Percentiles rank a stretch among this genome's conserved stretches.
These are phyloP conservation scores for Scedosporium apiospermum DNA, from an alignment of 2,329 filamentous ascomycete genomes.

Conservation along the genomic window DNA sequence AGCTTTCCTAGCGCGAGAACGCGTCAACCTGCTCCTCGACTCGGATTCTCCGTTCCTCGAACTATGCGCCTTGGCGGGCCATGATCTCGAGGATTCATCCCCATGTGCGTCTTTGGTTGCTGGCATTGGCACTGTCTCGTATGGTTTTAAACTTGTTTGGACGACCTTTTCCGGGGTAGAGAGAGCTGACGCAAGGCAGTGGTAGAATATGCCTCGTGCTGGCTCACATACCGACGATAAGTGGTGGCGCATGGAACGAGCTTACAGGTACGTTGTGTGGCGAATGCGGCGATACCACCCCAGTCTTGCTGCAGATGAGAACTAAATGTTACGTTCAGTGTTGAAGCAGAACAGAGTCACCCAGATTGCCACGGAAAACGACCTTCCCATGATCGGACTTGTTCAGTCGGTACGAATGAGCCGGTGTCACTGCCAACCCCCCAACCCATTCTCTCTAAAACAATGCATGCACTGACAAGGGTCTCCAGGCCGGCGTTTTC, in stretches of 20 bases:
- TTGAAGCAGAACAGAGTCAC: too few relatives aligned
- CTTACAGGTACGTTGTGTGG: conserved; percentile 21
- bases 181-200: conserved; percentile 13
- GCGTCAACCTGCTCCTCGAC: conserved; percentile 26
- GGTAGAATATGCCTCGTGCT: conserved; percentile 25
- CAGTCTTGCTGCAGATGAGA: too few relatives aligned
- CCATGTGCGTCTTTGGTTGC: conserved; percentile 26
- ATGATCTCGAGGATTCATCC: conserved; percentile 21
- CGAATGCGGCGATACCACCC: too few relatives aligned
- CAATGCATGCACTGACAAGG: too few relatives aligned
- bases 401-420: too few relatives aligned
- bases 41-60: conserved; percentile 28
- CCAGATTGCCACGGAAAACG: too few relatives aligned
- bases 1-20: conserved; percentile 28
- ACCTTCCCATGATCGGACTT: too few relatives aligned
- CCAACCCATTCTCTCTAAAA: too few relatives aligned
- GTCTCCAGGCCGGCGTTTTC: too few relatives aligned
- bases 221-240: conserved; percentile 30
- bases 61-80: conserved; percentile 26
- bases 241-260: conserved; percentile 33
- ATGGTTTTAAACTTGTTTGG: conserved; percentile 10
- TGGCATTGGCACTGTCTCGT: conserved; percentile 25
- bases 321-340: too few relatives aligned
- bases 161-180: too few relatives aligned
- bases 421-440: too few relatives aligned